These are phyloP conservation scores for Schizothecium vesticola DNA, from an alignment of 495 filamentous ascomycete genomes.

Conservation along the genomic window DNA sequence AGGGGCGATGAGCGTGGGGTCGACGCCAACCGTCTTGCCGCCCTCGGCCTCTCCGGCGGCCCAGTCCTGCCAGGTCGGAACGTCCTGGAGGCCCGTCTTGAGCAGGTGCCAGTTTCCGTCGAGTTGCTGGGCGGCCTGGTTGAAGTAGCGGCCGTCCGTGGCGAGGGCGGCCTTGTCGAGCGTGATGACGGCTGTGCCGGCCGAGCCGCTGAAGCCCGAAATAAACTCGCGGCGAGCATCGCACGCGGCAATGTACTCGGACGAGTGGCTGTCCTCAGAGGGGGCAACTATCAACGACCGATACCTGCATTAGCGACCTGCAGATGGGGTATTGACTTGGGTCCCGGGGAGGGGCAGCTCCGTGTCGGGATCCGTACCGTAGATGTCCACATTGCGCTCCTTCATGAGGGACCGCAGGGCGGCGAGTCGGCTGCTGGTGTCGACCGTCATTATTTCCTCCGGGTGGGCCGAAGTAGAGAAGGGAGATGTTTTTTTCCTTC, in stretches of 20 bases:
- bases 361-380: constrained; percentile 57
- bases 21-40: constrained; percentile 84
- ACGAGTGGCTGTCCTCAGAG: constrained; percentile 95
- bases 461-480: neutral
- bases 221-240: constrained; percentile 91
- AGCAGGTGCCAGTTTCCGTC: constrained; percentile 88
- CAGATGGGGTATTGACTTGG: neutral
- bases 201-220: constrained; percentile 91
- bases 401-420: constrained; percentile 83
- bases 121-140: constrained; percentile 89
- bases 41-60: constrained; percentile 76
- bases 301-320: constrained; percentile 4
- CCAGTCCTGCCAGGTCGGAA: constrained; percentile 99
- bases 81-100: constrained; percentile 88
- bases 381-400: constrained; percentile 80
- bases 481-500: neutral
- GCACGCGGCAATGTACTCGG: constrained; percentile 93
- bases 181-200: constrained; percentile 87
- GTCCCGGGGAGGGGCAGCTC: neutral
- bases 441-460: constrained; percentile 74
- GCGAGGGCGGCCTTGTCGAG: constrained; percentile 81
- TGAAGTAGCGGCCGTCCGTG: constrained; percentile 97
- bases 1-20: constrained; percentile 82
- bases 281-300: constrained; percentile 65
- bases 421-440: constrained; percentile 73